Evolutionary conservation across 2,329 filamentous ascomycete species (phyloP).

Genomic region (Thelonectria discophora): DNA sequence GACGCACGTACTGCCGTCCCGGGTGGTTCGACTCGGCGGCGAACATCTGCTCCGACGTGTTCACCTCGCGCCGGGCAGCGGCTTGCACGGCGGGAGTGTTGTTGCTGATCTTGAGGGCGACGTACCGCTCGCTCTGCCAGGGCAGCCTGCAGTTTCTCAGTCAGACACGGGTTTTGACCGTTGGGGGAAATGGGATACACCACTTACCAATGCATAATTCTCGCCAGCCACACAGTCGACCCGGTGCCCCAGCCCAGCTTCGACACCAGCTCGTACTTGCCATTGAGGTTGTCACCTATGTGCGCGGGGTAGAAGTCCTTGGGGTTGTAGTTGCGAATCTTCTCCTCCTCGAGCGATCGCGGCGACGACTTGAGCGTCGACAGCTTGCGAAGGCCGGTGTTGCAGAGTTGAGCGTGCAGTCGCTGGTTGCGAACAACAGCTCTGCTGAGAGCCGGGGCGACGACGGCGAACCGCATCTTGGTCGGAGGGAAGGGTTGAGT

Average conservation of each 20-base stretch:
- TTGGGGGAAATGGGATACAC: too few relatives aligned
- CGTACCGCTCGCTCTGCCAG: constrained; percentile 38
- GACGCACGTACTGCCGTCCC: constrained; percentile 35
- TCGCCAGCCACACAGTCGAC: constrained; percentile 53
- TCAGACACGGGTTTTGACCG: too few relatives aligned
- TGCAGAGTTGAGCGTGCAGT: constrained; percentile 5
- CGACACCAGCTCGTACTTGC: constrained; percentile 48
- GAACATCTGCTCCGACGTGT: constrained; percentile 37
- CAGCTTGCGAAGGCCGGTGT: constrained; percentile 19
- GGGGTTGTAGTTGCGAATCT: constrained; percentile 36
- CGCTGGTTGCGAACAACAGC: constrained; percentile 21
- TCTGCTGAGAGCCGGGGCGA: constrained; percentile 23
- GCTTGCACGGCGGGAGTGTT: constrained; percentile 34
- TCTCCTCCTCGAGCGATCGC: constrained; percentile 39
- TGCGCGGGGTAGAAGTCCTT: constrained; percentile 46
- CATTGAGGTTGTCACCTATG: constrained; percentile 45
- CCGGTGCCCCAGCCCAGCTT: constrained; percentile 51
- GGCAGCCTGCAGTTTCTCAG: constrained; percentile 31
- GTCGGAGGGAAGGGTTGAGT: too few relatives aligned
- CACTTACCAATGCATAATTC: constrained; percentile 39
- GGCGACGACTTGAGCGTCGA: constrained; percentile 19
- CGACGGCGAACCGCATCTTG: constrained; percentile 27
- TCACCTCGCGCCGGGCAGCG: constrained; percentile 38
- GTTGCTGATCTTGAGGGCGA: constrained; percentile 44
- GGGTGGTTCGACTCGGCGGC: constrained; percentile 32